Conservation (phyloP, 116 monocot genomes). For the Dioscorea cayenensis region DNA sequence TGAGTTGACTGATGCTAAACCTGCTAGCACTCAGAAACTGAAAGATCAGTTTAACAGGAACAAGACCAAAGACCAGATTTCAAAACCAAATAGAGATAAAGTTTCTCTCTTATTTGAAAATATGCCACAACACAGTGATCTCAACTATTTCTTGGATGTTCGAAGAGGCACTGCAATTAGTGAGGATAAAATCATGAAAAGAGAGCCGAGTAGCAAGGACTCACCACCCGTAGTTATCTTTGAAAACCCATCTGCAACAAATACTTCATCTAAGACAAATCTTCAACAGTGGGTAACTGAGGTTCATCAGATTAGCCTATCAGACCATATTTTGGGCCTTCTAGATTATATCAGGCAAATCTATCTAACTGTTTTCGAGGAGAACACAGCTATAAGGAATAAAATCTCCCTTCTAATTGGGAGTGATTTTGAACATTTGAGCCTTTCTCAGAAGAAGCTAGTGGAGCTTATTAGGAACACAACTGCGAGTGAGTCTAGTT, state of each 20-base stretch:
- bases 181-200: conserved; percentile 18
- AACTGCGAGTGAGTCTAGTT: conserved; percentile 12
- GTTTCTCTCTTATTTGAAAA: conserved; percentile 43
- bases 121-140: conserved; percentile 62
- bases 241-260: conserved; percentile 19
- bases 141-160: conserved; percentile 64
- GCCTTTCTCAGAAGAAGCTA: conserved; percentile 44
- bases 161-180: conserved; percentile 34
- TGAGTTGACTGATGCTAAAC: conserved; percentile 12
- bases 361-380: conserved; percentile 37
- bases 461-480: conserved; percentile 37
- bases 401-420: conserved; percentile 10
- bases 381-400: conserved; percentile 33
- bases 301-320: conserved; percentile 34
- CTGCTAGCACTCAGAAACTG: conserved; percentile 5
- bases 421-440: conserved; percentile 30
- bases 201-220: conserved; percentile 10
- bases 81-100: conserved; percentile 25
- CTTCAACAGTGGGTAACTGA: conserved; percentile 30
- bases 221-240: conserved; percentile 4
- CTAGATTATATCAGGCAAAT: conserved; percentile 36
- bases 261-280: conserved; percentile 11
- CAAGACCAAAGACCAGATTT: conserved; percentile 6
- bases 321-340: conserved; percentile 39
- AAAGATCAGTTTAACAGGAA: conserved; percentile 9